Conservation (phyloP, 176 grass and related monocot species). For the Eleusine coracana region DNA sequence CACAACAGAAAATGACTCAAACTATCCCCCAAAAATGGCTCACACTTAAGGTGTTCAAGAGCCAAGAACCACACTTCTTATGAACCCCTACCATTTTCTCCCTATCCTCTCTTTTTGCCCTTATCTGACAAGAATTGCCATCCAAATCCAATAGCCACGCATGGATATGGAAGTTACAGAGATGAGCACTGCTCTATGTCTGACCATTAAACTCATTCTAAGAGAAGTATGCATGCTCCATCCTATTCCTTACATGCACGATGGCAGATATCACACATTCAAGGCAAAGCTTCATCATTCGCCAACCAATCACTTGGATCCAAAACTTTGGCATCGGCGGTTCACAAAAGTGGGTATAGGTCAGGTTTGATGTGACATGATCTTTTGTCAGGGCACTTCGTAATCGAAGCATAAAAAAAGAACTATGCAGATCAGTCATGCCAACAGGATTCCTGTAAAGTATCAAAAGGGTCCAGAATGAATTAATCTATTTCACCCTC, state of each 20-base stretch:
- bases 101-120: neutral
- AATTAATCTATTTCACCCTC: slow-evolving; percentile 94
- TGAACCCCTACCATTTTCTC: neutral
- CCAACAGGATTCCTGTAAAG: slow-evolving; percentile 23
- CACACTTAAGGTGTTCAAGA: slow-evolving; percentile 36
- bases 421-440: slow-evolving; percentile 34
- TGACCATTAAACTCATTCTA: slow-evolving; percentile 35
- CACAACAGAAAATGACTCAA: slow-evolving; percentile 56
- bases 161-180: slow-evolving; percentile 31
- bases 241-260: neutral
- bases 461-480: slow-evolving; percentile 42
- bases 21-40: slow-evolving; percentile 52
- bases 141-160: slow-evolving; percentile 3
- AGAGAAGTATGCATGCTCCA: neutral
- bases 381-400: slow-evolving; percentile 6
- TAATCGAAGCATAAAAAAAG: slow-evolving; percentile 34
- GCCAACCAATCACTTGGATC: slow-evolving; percentile 39
- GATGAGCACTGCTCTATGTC: slow-evolving; percentile 29
- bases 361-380: neutral
- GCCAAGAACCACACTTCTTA: slow-evolving; percentile 32
- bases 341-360: slow-evolving; percentile 24
- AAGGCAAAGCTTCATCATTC: slow-evolving; percentile 19
- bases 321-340: slow-evolving; percentile 45
- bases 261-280: slow-evolving; percentile 6
- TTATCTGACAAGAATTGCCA: slow-evolving; percentile 12